phyloP scores from a whole-genome alignment of 139 green algal species.

The Chlamydomonas asymmetrica region DNA sequence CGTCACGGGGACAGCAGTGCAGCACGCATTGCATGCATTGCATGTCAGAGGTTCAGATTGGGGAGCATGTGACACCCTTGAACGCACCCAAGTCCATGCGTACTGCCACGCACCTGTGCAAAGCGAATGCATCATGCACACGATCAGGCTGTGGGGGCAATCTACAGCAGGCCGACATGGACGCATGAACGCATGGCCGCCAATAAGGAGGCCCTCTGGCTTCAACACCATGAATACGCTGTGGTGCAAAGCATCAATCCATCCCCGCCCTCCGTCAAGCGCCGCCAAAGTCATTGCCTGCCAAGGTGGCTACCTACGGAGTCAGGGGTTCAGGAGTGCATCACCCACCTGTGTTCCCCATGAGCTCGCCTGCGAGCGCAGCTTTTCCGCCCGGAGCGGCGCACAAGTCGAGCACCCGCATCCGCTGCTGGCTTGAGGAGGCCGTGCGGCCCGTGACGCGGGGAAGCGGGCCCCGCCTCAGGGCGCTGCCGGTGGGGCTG shows the following conservation, averaged over 20 bases:
- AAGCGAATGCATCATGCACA: too few species aligned
- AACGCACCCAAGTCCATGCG: too few species aligned
- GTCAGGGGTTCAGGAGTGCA: not conserved
- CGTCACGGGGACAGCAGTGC: too few species aligned
- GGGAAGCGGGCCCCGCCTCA: not conserved
- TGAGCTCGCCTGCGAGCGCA: constrained; percentile 23
- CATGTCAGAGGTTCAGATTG: too few species aligned
- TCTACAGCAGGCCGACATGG: not conserved
- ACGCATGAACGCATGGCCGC: too few species aligned
- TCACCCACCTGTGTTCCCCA: constrained; percentile 1
- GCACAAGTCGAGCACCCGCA: constrained; percentile 34
- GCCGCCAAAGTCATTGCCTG: not conserved
- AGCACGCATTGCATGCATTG: too few species aligned
- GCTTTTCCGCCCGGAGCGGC: constrained; percentile 33
- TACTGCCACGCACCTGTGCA: too few species aligned
- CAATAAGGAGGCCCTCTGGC: too few species aligned
- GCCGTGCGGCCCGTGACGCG: not conserved
- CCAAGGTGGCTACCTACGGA: not conserved
- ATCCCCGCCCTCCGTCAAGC: constrained; percentile 8
- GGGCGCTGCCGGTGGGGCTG: not conserved
- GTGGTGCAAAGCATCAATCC: not conserved
- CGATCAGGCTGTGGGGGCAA: too few species aligned
- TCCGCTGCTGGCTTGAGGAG: too few species aligned
- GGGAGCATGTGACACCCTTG: too few species aligned
- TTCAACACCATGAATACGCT: too few species aligned